A percentile compares a stretch with the other conserved stretches of the same genome.
phyloP scores from a whole-genome alignment of 1,139 yeast species.

The Debaryomycetaceae sp. region DNA sequence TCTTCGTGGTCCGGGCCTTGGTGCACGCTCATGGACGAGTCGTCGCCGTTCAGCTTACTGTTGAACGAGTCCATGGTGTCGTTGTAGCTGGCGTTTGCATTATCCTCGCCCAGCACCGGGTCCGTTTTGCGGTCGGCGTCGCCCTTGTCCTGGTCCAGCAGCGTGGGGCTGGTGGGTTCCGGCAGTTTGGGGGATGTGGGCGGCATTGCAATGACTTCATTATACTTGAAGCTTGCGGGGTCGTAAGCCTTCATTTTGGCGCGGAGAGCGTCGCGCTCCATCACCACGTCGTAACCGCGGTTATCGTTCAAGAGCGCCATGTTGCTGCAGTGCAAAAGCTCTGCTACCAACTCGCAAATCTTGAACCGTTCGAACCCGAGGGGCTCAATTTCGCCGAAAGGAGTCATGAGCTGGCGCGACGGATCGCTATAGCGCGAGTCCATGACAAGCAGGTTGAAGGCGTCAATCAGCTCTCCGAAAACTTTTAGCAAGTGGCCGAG shows the following conservation, averaged over 20 bases:
- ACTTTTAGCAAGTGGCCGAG: conserved; percentile 77
- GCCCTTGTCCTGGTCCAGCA: conserved; percentile 5
- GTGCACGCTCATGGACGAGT: conserved; percentile 15
- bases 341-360: conserved; percentile 91
- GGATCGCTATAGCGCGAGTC: conserved; percentile 11
- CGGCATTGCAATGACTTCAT: conserved; percentile 33
- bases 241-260: conserved; percentile 33
- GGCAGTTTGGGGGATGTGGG: conserved; percentile 7
- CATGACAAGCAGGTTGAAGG: conserved; percentile 38
- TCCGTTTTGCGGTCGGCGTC: conserved; percentile 7
- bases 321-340: conserved; percentile 87
- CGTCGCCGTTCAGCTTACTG: conserved; percentile 13
- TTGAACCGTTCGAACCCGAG: conserved; percentile 92
- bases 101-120: conserved; percentile 1
- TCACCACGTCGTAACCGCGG: conserved; percentile 69
- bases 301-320: conserved; percentile 89
- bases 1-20: conserved; percentile 18
- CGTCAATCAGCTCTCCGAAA: conserved; percentile 65
- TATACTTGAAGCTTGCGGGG: conserved; percentile 38
- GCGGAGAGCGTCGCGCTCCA: conserved; percentile 65
- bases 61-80: conserved; percentile 42
- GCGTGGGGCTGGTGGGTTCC: conserved; percentile 3
- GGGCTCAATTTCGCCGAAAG: conserved; percentile 57
- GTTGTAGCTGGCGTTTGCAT: conserved; percentile 2
- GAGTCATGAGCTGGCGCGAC: conserved; percentile 39